Percentiles rank a stretch among this genome's conserved stretches.
Evolutionary conservation across 345 rosid genomes (phyloP).

Genomic region (Acer campestre): DNA sequence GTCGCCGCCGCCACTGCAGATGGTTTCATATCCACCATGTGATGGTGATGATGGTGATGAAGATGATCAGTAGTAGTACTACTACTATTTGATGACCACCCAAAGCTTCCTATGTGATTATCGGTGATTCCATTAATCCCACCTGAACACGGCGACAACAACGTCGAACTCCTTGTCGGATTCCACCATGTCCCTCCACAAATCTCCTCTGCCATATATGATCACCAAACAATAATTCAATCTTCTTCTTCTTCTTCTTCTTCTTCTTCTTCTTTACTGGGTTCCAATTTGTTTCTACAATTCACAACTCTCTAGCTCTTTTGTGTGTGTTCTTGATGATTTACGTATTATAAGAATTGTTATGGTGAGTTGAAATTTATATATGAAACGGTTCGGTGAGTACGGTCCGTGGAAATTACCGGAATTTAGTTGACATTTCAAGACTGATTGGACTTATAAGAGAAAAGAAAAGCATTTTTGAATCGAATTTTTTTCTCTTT

Average conservation of each 20-base stretch:
- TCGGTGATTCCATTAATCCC: conserved; percentile 19
- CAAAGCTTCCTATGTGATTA: conserved; percentile 33
- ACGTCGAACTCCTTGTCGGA: conserved; percentile 38
- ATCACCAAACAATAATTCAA: conserved; percentile 16
- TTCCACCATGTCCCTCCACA: conserved; percentile 74
- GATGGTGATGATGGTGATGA: neutral
- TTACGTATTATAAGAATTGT: neutral
- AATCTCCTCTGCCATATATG: conserved; percentile 66
- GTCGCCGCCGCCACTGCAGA: neutral
- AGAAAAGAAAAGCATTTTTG: conserved; percentile 34
- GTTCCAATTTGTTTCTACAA: conserved; percentile 1
- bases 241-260: neutral
- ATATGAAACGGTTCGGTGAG: conserved; percentile 33
- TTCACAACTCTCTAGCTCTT: neutral
- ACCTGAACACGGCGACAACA: conserved; percentile 41
- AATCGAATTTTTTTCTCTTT: conserved; percentile 36
- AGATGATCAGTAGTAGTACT: neutral
- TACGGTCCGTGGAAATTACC: conserved; percentile 37
- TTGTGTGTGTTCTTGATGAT: neutral
- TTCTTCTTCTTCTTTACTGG: neutral
- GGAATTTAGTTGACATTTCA: conserved; percentile 59
- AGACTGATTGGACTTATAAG: conserved; percentile 44
- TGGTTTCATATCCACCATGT: conserved; percentile 35
- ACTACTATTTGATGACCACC: conserved; percentile 23
- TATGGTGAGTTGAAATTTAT: conserved; percentile 30